Evolutionary conservation across 192 early-diverging fungal genomes (phyloP).

Genomic region (Phycomyces blakesleeanus): DNA sequence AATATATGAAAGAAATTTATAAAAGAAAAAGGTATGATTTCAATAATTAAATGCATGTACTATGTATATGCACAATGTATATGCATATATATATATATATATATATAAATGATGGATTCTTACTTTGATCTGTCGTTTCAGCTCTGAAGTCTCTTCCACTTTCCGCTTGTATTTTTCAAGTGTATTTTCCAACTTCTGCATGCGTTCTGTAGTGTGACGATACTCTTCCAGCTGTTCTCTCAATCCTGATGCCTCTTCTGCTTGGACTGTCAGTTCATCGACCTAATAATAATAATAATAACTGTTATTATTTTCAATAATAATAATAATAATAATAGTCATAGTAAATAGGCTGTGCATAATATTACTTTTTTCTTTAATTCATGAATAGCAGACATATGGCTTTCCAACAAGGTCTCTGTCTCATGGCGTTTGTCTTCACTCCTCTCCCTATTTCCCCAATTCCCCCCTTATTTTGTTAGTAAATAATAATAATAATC

Average conservation of each 20-base stretch:
- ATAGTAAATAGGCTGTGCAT: neutral
- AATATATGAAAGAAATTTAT: too few species aligned
- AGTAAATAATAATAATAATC: too few species aligned
- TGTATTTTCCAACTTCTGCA: constrained; percentile 90
- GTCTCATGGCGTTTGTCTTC: constrained; percentile 70
- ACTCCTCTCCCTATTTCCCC: constrained; percentile 59
- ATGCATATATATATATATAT: too few species aligned
- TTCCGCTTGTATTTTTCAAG: constrained; percentile 96
- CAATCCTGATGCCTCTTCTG: constrained; percentile 71
- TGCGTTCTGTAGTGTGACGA: constrained; percentile 80
- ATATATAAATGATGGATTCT: too few species aligned
- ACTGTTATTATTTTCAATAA: too few species aligned
- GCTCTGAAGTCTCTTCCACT: constrained; percentile 80
- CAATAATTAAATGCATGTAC: too few species aligned
- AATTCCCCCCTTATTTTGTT: too few species aligned
- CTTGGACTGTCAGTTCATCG: constrained; percentile 56
- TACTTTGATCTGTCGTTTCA: constrained; percentile 76
- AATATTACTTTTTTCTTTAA: constrained; percentile 30
- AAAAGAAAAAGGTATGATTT: too few species aligned
- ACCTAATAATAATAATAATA: too few species aligned
- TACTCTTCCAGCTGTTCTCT: constrained; percentile 92
- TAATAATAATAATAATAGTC: too few species aligned
- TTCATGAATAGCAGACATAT: constrained; percentile 58
- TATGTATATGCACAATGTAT: too few species aligned
- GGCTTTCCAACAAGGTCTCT: constrained; percentile 59